Conservation (phyloP, 2,329 filamentous ascomycete species). For the Aspergillus viridinutans region DNA sequence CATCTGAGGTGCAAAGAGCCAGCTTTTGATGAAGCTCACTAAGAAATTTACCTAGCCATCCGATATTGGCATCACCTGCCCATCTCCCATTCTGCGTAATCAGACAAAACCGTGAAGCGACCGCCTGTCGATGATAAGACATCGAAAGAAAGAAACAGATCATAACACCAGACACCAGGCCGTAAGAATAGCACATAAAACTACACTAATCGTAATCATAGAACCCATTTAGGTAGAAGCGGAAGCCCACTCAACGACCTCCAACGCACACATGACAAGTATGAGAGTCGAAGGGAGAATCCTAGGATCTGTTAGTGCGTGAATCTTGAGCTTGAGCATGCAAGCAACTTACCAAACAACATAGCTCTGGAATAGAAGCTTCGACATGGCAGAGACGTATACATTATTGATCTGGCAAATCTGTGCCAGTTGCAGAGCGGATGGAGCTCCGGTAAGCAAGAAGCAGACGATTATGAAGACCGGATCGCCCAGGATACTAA, state of each 20-base stretch:
- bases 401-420: constrained; percentile 98
- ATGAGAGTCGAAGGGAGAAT: constrained; percentile 90
- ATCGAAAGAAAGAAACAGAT: neutral
- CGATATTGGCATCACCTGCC: neutral
- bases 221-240: constrained; percentile 11
- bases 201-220: neutral
- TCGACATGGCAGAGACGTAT: constrained; percentile 91
- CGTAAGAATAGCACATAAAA: neutral
- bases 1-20: neutral
- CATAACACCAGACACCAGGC: constrained; percentile 1
- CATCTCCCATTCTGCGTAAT: neutral
- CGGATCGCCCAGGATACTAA: constrained; percentile 93
- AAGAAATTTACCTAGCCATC: neutral
- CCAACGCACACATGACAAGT: constrained; percentile 84
- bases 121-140: neutral
- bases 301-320: constrained; percentile 45
- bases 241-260: constrained; percentile 83
- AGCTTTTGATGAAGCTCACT: neutral
- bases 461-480: constrained; percentile 99
- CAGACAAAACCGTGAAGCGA: neutral
- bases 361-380: constrained; percentile 91
- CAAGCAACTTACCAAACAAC: constrained; percentile 73
- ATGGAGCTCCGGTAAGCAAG: constrained; percentile 88
- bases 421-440: constrained; percentile 88
- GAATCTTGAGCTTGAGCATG: neutral